Base-by-base conservation (phyloP, 1,284 basidiomycete genomes). In the Austroboletus rostrupii region DNA sequence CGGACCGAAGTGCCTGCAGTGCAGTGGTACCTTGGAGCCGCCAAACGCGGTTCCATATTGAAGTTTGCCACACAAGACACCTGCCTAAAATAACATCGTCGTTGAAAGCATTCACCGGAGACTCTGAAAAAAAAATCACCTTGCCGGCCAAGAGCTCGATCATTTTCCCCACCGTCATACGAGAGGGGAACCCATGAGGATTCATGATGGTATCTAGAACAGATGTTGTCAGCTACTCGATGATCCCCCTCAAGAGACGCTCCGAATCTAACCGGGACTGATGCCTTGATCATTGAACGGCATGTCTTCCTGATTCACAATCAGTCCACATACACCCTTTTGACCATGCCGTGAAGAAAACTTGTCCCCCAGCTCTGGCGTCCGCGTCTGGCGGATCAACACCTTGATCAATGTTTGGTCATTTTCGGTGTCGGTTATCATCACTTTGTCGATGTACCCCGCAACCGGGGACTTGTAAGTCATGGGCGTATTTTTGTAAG, bases 141-240 rank as follows among this genome's bases (percentile, higher is more conserved):
- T 98, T 98, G 48, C 97, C 96, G n/a, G 93, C 90, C 19, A 99
- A 74, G 21, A 98, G 77, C 71, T 99, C 97, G 52, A 99, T 97
- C 97, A 99, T 99, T 75, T 99, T 99, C 42, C 97, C 97, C 36
- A 99, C 97, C 31, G 97, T 98, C 96, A 99, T 99, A 48, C 97
- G 92, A 50, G 93, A 97, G 2, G 97, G 97, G 79, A 99, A 99
- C 64, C 97, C 97, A 71, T 99, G 97, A 3, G 97, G 97, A 69
- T 99, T 99, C 96, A 99, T 99, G 74, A 99, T 98, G 19, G 96
- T 92, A 71, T 99, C 97, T 85, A 72, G 48, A 37, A 35, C 13
- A 38, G 35, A 54, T 13, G 14, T 16, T 19, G 37, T 20, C 35
- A 19, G n/a, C 23, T 21, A 9, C 48, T 32, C n/a, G 19, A 42